Evolutionary conservation across 768 basidiomycete genomes (phyloP).

Genomic region (Leccinum disarticulatum): DNA sequence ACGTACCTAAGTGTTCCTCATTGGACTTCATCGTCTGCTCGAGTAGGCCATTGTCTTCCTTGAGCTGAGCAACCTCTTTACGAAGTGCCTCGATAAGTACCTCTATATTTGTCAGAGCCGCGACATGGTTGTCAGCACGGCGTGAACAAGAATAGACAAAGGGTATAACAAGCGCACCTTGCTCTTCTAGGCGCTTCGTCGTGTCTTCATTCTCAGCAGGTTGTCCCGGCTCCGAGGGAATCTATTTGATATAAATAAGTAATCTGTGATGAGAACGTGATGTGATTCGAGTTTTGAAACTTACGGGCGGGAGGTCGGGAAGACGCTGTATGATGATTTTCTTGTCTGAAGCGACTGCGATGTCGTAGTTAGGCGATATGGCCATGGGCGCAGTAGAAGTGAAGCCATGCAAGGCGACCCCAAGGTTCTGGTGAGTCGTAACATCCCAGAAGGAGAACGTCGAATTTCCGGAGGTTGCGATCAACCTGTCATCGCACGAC

Average conservation of each 20-base stretch:
- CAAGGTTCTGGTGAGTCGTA: background rate
- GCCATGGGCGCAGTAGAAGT: background rate
- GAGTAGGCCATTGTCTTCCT: background rate
- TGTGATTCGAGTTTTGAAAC: background rate
- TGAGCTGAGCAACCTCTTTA: background rate
- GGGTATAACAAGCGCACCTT: background rate
- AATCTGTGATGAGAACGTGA: background rate
- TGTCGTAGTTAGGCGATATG: background rate
- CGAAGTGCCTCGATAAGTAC: background rate
- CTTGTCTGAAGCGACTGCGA: background rate
- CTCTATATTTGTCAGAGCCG: background rate
- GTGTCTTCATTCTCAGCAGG: background rate
- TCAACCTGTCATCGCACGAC: background rate
- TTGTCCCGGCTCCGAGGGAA: background rate
- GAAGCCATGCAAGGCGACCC: background rate
- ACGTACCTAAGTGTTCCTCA: background rate
- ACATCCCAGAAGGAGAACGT: background rate
- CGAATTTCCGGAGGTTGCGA: background rate
- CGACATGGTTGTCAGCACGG: no score
- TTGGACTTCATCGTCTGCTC: background rate
- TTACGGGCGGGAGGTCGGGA: background rate
- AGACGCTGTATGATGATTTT: background rate
- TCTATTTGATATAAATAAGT: background rate
- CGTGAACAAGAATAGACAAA: no score
- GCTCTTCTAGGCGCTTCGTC: background rate